A percentile compares a stretch with the other conserved stretches of the same genome.
These are phyloP conservation scores for Fraxinus pennsylvanica DNA, from an alignment of 257 asterid species.

Conservation along the genomic window DNA sequence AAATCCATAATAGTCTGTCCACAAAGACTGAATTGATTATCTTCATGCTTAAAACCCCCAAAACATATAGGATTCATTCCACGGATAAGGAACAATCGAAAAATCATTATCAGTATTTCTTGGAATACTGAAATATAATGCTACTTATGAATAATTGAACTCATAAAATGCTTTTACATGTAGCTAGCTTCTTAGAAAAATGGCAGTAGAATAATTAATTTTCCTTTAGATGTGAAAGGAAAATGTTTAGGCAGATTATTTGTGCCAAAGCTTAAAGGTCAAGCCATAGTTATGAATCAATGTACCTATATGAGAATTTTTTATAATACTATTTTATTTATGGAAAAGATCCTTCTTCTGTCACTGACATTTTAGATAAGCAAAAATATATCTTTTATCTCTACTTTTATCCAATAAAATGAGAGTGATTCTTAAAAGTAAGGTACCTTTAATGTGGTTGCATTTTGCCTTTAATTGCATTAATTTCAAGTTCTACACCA, in stretches of 20 bases:
- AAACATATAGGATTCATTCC: neutral
- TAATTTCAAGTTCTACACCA: neutral
- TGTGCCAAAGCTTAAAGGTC: neutral
- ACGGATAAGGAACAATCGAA: neutral
- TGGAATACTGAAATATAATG: neutral
- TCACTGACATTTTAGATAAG: neutral
- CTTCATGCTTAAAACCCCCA: neutral
- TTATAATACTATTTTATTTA: neutral
- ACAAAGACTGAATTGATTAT: neutral
- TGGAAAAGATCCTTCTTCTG: neutral
- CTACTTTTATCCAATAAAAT: neutral
- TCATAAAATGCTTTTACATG: neutral
- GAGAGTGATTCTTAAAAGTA: neutral
- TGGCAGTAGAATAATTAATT: neutral
- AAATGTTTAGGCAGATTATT: neutral
- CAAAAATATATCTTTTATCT: neutral
- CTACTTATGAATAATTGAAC: neutral
- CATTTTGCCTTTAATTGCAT: neutral
- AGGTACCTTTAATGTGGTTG: neutral
- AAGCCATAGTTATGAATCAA: neutral
- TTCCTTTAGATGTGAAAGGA: neutral
- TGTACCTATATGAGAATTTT: neutral
- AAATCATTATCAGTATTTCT: slow-evolving; percentile 1
- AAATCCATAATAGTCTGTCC: neutral
- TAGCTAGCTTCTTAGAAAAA: neutral